phyloP scores from a whole-genome alignment of 2,329 filamentous ascomycete genomes.

The Pseudogymnoascus verrucosus region DNA sequence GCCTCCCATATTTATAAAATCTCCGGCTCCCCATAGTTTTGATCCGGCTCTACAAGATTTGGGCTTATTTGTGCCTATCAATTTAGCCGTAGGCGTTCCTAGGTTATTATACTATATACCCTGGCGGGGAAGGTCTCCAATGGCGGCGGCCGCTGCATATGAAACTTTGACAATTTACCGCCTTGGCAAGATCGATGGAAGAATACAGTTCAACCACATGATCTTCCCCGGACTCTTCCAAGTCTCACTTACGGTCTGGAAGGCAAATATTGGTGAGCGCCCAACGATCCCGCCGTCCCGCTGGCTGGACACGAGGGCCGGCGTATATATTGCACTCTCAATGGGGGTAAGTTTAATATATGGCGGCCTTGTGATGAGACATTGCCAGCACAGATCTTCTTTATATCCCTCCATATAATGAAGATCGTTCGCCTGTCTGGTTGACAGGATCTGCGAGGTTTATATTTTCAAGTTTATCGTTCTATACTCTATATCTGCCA shows the following conservation, averaged over 20 bases:
- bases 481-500: not conserved
- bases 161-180: conserved; percentile 2
- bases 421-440: not conserved
- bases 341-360: conserved; percentile 1
- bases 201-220: conserved; percentile 1
- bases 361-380: not conserved
- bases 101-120: conserved; percentile 1
- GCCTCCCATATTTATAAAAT: not conserved
- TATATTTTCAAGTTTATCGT: not conserved
- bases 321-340: conserved; percentile 2
- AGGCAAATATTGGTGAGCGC: not conserved
- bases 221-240: not conserved
- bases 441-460: not conserved
- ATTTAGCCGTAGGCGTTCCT: not conserved
- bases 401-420: not conserved
- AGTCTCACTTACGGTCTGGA: not conserved
- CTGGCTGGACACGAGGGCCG: not conserved
- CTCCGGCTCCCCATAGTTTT: not conserved
- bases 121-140: not conserved
- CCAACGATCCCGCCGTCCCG: not conserved
- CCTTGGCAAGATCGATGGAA: not conserved
- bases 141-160: not conserved
- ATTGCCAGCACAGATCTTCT: not conserved
- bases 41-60: not conserved
- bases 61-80: not conserved